Evolutionary conservation across 2,329 filamentous ascomycete species (phyloP).

Genomic region (Aureobasidium uvarum): DNA sequence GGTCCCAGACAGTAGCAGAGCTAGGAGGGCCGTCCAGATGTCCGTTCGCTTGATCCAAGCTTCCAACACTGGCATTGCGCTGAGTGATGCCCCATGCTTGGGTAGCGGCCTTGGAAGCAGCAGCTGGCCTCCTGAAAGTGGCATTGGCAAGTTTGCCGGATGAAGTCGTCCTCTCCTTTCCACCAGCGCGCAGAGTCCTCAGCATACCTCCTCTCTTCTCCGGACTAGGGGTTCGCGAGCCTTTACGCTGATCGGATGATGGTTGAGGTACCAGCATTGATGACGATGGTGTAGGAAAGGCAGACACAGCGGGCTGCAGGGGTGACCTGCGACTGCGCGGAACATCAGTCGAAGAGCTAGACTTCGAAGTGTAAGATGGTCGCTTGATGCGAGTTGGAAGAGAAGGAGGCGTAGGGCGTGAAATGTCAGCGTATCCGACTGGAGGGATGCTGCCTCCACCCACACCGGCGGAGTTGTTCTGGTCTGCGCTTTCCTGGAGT

Average conservation of each 20-base stretch:
- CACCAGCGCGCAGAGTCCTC: constrained; percentile 51
- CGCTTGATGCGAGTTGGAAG: constrained; percentile 41
- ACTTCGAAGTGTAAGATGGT: constrained; percentile 46
- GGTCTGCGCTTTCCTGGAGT: constrained; percentile 11
- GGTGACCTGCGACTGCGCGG: constrained; percentile 18
- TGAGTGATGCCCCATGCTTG: constrained; percentile 56
- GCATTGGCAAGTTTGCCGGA: constrained; percentile 47
- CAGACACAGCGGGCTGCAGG: constrained; percentile 4
- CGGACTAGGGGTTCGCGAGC: constrained; percentile 59
- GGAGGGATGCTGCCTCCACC: constrained; percentile 79
- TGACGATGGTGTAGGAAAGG: constrained; percentile 31
- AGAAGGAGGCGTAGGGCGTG: constrained; percentile 57
- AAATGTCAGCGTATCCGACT: constrained; percentile 75
- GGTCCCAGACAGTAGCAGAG: constrained; percentile 35
- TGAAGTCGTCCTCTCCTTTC: constrained; percentile 56
- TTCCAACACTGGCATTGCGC: constrained; percentile 31
- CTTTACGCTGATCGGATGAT: constrained; percentile 42
- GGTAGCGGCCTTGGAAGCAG: constrained; percentile 62
- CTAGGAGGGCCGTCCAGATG: constrained; percentile 21
- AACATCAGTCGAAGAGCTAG: constrained; percentile 43
- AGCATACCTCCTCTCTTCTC: constrained; percentile 61
- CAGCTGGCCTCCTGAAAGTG: constrained; percentile 50
- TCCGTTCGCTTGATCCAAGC: constrained; percentile 27
- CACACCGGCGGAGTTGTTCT: constrained; percentile 55
- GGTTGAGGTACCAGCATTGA: constrained; percentile 40